A percentile compares a stretch with the other conserved stretches of the same genome.
Conservation (phyloP, 345 rosid species). For the Populus pruinosa region DNA sequence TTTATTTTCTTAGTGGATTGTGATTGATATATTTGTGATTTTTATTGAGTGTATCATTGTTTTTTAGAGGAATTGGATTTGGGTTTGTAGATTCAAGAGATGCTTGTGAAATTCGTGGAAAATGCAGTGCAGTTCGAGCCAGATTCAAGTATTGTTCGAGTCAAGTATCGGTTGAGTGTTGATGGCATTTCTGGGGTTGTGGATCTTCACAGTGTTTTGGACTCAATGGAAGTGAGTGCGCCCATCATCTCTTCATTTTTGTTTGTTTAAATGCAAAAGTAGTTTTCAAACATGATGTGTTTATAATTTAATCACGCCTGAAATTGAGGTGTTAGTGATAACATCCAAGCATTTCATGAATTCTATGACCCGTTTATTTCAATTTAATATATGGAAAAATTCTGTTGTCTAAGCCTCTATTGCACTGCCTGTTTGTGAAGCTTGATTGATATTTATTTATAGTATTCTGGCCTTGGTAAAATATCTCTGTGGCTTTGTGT, state of each 20-base stretch:
- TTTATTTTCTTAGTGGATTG: conserved; percentile 12
- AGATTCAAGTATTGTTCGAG: conserved; percentile 43
- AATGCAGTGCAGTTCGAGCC: conserved; percentile 68
- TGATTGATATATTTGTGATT: conserved; percentile 34
- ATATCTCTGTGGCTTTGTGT: neutral
- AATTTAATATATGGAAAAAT: neutral
- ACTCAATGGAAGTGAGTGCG: conserved; percentile 78
- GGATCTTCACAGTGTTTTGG: conserved; percentile 56
- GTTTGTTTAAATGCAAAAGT: no score
- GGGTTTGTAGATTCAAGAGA: conserved; percentile 89
- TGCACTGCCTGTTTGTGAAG: neutral
- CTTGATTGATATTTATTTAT: neutral
- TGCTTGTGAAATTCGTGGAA: conserved; percentile 66
- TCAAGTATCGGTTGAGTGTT: conserved; percentile 46
- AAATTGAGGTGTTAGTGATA: neutral
- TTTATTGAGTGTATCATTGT: conserved; percentile 39
- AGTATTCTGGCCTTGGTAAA: neutral
- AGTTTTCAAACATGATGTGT: no score
- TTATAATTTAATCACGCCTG: neutral
- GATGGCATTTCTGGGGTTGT: conserved; percentile 48
- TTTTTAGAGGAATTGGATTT: conserved; percentile 58
- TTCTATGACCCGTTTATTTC: neutral
- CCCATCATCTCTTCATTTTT: neutral
- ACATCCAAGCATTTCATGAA: neutral
- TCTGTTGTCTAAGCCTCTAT: neutral